Conservation (phyloP, 2,329 filamentous ascomycete species). For the Anisogramma anomala region DNA sequence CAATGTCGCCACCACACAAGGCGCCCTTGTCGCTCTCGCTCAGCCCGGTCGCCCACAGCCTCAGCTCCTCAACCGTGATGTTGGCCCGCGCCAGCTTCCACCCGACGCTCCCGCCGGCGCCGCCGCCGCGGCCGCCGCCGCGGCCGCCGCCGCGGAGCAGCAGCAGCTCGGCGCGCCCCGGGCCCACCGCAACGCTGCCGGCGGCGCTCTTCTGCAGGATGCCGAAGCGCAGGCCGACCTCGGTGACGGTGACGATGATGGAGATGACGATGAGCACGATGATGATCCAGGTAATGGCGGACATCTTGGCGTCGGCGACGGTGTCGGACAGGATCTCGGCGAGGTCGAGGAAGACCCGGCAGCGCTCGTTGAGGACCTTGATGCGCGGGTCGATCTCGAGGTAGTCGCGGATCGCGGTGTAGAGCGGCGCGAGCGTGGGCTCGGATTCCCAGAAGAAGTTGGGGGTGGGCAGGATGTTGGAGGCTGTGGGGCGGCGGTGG, state of each 20-base stretch:
- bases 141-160: not conserved
- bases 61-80: constrained; percentile 22
- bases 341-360: constrained; percentile 89
- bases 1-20: constrained; percentile 20
- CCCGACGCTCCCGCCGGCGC: constrained; percentile 14
- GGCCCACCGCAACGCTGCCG: constrained; percentile 7
- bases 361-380: constrained; percentile 93
- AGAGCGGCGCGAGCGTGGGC: constrained; percentile 86
- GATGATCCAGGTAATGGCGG: constrained; percentile 92
- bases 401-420: constrained; percentile 89
- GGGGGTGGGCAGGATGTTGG: constrained; percentile 89
- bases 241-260: constrained; percentile 81
- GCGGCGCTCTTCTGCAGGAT: constrained; percentile 44
- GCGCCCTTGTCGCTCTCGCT: constrained; percentile 19
- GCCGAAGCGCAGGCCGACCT: constrained; percentile 77
- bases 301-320: constrained; percentile 92
- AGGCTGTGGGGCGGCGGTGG: constrained; percentile 43
- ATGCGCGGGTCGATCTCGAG: constrained; percentile 94
- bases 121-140: not conserved
- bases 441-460: constrained; percentile 99
- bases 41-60: constrained; percentile 17
- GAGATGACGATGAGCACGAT: constrained; percentile 86
- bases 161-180: not conserved
- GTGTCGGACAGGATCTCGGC: constrained; percentile 89
- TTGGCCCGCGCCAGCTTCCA: constrained; percentile 16